Evolutionary conservation across 495 filamentous ascomycete species (phyloP).

Genomic region (Jackrogersella minutella): DNA sequence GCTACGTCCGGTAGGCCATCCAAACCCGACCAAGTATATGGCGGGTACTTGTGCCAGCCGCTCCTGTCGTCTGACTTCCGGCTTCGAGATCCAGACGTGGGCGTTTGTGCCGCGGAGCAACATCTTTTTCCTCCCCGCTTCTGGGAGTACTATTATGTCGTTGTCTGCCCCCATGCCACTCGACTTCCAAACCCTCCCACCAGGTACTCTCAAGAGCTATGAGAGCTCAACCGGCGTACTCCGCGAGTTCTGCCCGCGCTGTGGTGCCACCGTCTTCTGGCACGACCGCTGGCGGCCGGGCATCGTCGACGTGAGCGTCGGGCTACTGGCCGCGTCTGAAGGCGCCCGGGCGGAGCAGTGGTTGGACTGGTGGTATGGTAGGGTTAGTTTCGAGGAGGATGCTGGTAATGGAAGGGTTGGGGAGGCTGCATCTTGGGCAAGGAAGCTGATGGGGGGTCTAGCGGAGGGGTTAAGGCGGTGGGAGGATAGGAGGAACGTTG

Average conservation of each 20-base stretch:
- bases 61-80: slow-evolving; percentile 67
- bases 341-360: slow-evolving; percentile 66
- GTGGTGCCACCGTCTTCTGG: slow-evolving; percentile 75
- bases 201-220: slow-evolving; percentile 52
- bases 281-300: slow-evolving; percentile 62
- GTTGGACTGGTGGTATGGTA: slow-evolving; percentile 66
- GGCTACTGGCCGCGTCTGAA: slow-evolving; percentile 60
- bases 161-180: slow-evolving; percentile 48
- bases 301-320: slow-evolving; percentile 72
- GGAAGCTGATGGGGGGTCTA: slow-evolving; percentile 45
- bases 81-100: slow-evolving; percentile 75
- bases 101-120: slow-evolving; percentile 70
- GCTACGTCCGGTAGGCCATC: slow-evolving; percentile 37
- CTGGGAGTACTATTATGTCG: background rate
- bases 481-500: background rate
- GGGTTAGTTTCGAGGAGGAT: slow-evolving; percentile 70
- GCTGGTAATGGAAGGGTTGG: slow-evolving; percentile 54
- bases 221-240: slow-evolving; percentile 61
- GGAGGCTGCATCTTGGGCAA: slow-evolving; percentile 46
- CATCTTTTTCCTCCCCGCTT: slow-evolving; percentile 53
- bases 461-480: slow-evolving; percentile 37
- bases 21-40: slow-evolving; percentile 64
- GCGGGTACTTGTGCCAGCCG: slow-evolving; percentile 71
- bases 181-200: slow-evolving; percentile 49
- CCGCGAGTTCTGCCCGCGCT: slow-evolving; percentile 69